Evolutionary conservation across 1,284 basidiomycete species (phyloP).

Genomic region (Mycena citricolor): DNA sequence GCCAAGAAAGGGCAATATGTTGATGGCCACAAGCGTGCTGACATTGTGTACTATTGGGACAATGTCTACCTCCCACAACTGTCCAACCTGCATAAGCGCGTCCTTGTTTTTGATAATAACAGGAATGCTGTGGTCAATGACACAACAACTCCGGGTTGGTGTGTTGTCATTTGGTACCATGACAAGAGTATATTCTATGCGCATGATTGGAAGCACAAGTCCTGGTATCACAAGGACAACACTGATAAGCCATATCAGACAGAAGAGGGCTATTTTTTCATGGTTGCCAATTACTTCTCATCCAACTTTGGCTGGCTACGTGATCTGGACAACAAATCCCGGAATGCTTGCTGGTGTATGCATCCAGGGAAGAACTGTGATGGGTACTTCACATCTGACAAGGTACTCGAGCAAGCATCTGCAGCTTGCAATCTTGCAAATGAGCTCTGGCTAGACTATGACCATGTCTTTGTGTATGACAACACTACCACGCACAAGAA

Average conservation of each 20-base stretch:
- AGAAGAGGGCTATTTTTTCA: conserved; percentile 40
- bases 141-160: neutral
- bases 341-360: neutral
- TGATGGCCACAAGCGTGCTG: conserved; percentile 1
- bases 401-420: conserved; percentile 15
- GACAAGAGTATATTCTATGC: conserved; percentile 40
- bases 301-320: conserved; percentile 40
- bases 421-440: conserved; percentile 3
- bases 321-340: neutral
- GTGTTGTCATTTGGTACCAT: conserved; percentile 5
- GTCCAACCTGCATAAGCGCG: neutral
- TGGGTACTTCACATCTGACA: conserved; percentile 15
- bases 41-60: too few species aligned
- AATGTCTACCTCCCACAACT: conserved; percentile 2
- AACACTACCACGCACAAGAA: conserved; percentile 34
- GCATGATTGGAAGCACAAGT: conserved; percentile 28
- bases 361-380: conserved; percentile 34
- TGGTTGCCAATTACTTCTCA: conserved; percentile 46
- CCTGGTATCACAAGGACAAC: conserved; percentile 35
- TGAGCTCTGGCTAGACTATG: conserved; percentile 11
- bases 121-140: neutral
- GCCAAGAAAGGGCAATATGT: conserved; percentile 7
- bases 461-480: conserved; percentile 9
- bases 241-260: conserved; percentile 34
- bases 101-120: neutral